Base-by-base conservation (phyloP, 768 basidiomycete species). In the Kwoniella mangroviensis region DNA sequence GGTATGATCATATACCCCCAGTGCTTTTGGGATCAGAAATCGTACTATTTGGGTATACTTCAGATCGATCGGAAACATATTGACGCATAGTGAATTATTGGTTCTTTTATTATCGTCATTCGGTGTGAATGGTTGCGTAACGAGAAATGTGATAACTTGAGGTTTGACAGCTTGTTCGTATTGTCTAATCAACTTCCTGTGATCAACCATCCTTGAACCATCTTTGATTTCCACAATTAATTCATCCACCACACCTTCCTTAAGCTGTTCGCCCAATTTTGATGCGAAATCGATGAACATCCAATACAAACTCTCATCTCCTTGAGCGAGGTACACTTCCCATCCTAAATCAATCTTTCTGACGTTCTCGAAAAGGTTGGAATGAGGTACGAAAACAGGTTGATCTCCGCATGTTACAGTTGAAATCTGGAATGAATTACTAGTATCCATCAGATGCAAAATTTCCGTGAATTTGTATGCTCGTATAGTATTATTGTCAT, bases 241-340 rank as follows among this genome's bases (percentile, higher is more conserved):
- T 11, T 62, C 61, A 12, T 62, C 43, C n/a, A 62, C 43, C 21
- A 49, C 45, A 41, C 45, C 61, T 10, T 62, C 61, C 28, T 19
- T 45, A 26, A 62, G 61, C n/a, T 49, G 61, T 19, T 51, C 40
- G 11, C 43, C 43, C n/a, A 62, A 24, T 24, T 62, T 41, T 9
- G 42, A 24, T 7, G 61, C 61, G 42, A 62, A 45, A 19, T 62
- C 45, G 10, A 42, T 19, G 26, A 24, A 42, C 42, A 62, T 17
- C n/a, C 22, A 49, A 24, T 62, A 34, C 40, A 49, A n/a, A 6
- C 19, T 15, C 5, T 26, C 61, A 3, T 62, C 24, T 9, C 24
- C 61, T 51, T 62, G 61, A 49, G 24, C 22, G n/a, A 62, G 42
- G 40, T 42, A n/a, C 21, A 62, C 45, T 4, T 62, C 61, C 61